Evolutionary conservation across 768 basidiomycete species (phyloP).

Genomic region (Suillus weaverae): DNA sequence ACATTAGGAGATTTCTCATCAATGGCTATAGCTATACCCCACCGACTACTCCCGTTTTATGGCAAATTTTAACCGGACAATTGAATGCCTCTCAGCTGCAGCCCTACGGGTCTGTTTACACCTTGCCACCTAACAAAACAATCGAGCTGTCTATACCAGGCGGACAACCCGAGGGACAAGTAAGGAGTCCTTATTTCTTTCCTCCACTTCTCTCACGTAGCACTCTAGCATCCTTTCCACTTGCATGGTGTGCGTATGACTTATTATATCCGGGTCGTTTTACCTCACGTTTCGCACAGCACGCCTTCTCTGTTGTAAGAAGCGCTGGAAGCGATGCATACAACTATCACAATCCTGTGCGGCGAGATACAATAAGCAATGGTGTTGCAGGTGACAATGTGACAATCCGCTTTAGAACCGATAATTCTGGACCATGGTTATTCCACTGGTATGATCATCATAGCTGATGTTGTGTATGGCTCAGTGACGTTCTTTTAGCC

Average conservation of each 20-base stretch:
- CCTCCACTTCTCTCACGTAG: neutral
- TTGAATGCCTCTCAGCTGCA: constrained; percentile 10
- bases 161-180: constrained; percentile 25
- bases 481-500: constrained; percentile 20
- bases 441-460: constrained; percentile 35
- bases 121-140: constrained; percentile 13
- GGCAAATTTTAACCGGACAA: constrained; percentile 23
- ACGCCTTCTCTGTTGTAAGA: constrained; percentile 41
- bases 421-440: constrained; percentile 66
- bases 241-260: constrained; percentile 15
- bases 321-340: constrained; percentile 36
- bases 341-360: constrained; percentile 49
- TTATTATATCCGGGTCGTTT: neutral
- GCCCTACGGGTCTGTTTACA: constrained; percentile 15
- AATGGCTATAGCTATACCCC: constrained; percentile 15
- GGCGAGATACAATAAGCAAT: constrained; percentile 47
- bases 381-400: constrained; percentile 37
- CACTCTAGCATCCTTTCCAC: constrained; percentile 22
- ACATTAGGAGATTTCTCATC: constrained; percentile 15
- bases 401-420: constrained; percentile 60
- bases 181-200: constrained; percentile 16
- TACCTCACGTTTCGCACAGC: constrained; percentile 24
- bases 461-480: neutral
- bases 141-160: constrained; percentile 18
- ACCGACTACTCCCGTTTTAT: constrained; percentile 17